Percentiles rank a stretch among this genome's conserved stretches.
phyloP scores from a whole-genome alignment of 495 filamentous ascomycete species.

The Thozetella sp. region DNA sequence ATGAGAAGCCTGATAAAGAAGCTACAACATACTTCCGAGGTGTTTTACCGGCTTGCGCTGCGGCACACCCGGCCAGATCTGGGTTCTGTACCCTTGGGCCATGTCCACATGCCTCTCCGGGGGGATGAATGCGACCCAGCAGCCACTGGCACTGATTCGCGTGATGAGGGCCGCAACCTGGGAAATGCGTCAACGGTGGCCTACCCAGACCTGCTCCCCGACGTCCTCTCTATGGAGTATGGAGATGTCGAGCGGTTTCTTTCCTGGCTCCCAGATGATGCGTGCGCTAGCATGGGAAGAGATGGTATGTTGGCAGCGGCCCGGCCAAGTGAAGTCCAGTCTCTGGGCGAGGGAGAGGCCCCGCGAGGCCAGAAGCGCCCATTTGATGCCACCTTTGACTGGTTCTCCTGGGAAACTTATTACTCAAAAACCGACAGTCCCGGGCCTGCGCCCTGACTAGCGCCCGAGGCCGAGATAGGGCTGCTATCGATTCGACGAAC shows the following conservation, averaged over 20 bases:
- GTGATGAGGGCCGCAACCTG: too few relatives aligned
- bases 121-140: too few relatives aligned
- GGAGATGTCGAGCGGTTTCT: background rate
- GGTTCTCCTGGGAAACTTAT: constrained; percentile 6
- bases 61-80: background rate
- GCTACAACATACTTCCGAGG: background rate
- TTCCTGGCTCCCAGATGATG: background rate
- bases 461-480: too few relatives aligned
- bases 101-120: too few relatives aligned
- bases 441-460: background rate
- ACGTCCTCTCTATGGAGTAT: background rate
- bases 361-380: constrained; percentile 3
- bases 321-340: background rate
- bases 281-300: background rate
- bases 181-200: too few relatives aligned
- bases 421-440: background rate
- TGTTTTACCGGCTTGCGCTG: background rate
- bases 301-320: background rate
- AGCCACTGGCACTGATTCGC: too few relatives aligned
- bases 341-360: background rate
- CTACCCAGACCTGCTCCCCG: background rate
- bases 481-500: too few relatives aligned
- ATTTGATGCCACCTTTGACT: constrained; percentile 5
- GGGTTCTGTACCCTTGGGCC: too few relatives aligned
- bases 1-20: background rate